Conservation (phyloP, 73 alveolate genomes). For the Durusdinium trenchii region DNA sequence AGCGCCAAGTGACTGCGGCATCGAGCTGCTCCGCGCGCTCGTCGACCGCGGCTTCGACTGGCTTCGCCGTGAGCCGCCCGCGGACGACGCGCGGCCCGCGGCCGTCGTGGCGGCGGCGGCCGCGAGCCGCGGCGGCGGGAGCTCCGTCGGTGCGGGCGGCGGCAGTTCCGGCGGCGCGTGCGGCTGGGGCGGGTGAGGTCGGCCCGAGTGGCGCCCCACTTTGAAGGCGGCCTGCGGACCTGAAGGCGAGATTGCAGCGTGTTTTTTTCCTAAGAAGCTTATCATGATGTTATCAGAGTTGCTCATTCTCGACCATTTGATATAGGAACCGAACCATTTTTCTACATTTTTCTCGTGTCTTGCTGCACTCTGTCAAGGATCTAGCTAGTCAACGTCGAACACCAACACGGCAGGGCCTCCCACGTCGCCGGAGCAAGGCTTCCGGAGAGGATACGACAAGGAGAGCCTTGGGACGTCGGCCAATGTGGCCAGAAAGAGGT, state of each 20-base stretch:
- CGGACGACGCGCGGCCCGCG: neutral
- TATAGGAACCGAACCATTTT: neutral
- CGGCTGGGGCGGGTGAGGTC: neutral
- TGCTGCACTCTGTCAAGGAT: neutral
- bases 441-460: conserved; percentile 46
- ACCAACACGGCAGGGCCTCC: neutral
- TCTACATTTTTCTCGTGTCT: neutral
- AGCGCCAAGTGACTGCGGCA: no score
- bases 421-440: conserved; percentile 5
- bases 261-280: no score
- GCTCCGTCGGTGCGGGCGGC: neutral
- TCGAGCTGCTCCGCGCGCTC: no score
- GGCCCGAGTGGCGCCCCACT: neutral
- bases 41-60: no score
- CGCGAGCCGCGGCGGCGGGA: neutral
- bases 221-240: neutral
- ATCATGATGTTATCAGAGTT: no score
- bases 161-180: neutral
- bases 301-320: neutral
- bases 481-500: no score
- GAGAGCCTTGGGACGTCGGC: conserved; percentile 8
- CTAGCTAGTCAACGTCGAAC: neutral
- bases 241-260: neutral
- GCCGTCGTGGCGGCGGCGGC: neutral
- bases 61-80: no score